Conservation (phyloP, 1,284 basidiomycete genomes). For the Malassezia japonica region DNA sequence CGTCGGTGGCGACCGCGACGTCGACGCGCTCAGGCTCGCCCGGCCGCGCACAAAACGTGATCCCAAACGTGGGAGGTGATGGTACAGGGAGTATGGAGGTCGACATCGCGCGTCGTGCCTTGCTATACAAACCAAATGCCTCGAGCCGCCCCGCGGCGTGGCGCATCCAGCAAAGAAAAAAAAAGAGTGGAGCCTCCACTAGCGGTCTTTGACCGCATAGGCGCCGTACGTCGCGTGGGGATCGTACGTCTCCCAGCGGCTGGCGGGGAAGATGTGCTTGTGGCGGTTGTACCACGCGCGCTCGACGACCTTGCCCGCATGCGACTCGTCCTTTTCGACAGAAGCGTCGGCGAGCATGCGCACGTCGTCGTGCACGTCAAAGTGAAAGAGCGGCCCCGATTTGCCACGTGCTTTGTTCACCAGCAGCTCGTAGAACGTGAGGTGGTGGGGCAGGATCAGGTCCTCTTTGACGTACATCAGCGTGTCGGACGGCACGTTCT, state of each 20-base stretch:
- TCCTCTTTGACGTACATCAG: conserved; percentile 86
- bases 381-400: conserved; percentile 94
- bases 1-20: conserved; percentile 18
- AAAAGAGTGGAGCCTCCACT: not conserved
- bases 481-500: conserved; percentile 82
- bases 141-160: not conserved
- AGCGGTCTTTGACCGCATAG: conserved; percentile 31
- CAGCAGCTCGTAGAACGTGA: conserved; percentile 97
- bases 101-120: not conserved
- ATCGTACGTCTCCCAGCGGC: conserved; percentile 44
- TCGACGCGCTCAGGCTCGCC: not conserved
- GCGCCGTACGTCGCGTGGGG: conserved; percentile 35
- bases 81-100: not conserved
- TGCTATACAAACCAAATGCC: not conserved
- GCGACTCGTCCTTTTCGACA: conserved; percentile 88
- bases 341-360: conserved; percentile 89
- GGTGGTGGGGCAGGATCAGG: conserved; percentile 58
- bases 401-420: conserved; percentile 96
- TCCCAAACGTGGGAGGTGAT: not conserved
- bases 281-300: conserved; percentile 89
- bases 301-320: conserved; percentile 94
- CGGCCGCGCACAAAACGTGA: conserved; percentile 4
- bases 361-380: conserved; percentile 97
- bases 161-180: not conserved
- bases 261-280: conserved; percentile 92